Evolutionary conservation across 2,329 filamentous ascomycete species (phyloP).

Genomic region (Verticillium longisporum): DNA sequence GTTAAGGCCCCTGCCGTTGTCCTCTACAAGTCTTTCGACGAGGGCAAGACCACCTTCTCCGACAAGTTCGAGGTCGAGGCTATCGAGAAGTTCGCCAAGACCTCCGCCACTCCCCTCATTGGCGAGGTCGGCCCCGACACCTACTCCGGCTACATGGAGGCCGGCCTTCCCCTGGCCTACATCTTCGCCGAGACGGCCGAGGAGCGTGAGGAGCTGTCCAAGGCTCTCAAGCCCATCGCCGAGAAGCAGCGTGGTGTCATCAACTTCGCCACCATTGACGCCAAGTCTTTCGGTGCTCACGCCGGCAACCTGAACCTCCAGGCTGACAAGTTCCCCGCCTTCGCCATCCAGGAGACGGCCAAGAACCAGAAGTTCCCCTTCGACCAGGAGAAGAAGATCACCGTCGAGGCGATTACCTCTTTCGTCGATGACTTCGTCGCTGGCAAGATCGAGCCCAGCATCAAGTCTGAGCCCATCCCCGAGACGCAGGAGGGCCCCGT

Average conservation of each 20-base stretch:
- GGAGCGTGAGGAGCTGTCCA: slow-evolving; percentile 74
- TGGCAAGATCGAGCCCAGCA: slow-evolving; percentile 88
- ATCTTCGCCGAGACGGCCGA: slow-evolving; percentile 92
- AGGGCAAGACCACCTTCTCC: slow-evolving; percentile 81
- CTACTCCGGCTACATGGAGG: slow-evolving; percentile 83
- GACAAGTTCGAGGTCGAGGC: slow-evolving; percentile 76
- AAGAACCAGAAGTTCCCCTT: slow-evolving; percentile 98
- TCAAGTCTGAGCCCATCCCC: slow-evolving; percentile 97
- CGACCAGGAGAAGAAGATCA: slow-evolving; percentile 76
- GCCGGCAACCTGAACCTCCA: slow-evolving; percentile 96
- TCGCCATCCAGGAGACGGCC: slow-evolving; percentile 90
- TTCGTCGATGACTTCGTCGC: slow-evolving; percentile 82
- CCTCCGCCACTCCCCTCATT: slow-evolving; percentile 78
- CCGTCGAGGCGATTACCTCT: slow-evolving; percentile 59
- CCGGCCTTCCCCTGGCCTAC: slow-evolving; percentile 89
- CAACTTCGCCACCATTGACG: slow-evolving; percentile 98
- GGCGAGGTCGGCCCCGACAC: slow-evolving; percentile 97
- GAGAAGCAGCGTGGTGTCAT: slow-evolving; percentile 88
- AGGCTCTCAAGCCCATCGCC: slow-evolving; percentile 76
- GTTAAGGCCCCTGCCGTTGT: slow-evolving; percentile 82
- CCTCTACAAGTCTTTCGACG: slow-evolving; percentile 96
- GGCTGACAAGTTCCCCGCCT: slow-evolving; percentile 89
- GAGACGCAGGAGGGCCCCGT: slow-evolving; percentile 89
- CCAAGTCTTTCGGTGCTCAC: slow-evolving; percentile 88
- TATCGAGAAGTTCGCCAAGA: slow-evolving; percentile 79